Evolutionary conservation across 495 filamentous ascomycete genomes (phyloP).

Genomic region (Trypethelium eluteriae): DNA sequence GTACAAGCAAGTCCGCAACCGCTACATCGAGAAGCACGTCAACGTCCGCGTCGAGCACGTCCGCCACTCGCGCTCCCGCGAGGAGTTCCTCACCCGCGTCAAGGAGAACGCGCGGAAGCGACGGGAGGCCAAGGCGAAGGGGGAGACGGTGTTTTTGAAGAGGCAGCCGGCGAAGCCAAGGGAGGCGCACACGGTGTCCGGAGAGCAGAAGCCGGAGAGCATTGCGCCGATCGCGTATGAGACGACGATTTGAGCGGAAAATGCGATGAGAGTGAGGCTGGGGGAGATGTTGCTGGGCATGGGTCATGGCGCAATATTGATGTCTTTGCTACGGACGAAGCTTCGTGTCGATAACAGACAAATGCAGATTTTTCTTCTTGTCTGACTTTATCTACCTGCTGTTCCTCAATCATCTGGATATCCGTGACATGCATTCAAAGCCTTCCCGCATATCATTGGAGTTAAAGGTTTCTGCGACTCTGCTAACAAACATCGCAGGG

Average conservation of each 20-base stretch:
- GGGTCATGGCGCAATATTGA: too few relatives aligned
- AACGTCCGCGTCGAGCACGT: constrained; percentile 98
- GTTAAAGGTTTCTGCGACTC: too few relatives aligned
- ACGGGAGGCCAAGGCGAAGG: constrained; percentile 84
- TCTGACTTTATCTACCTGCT: too few relatives aligned
- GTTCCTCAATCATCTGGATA: too few relatives aligned
- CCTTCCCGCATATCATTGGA: too few relatives aligned
- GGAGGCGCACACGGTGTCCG: constrained; percentile 65
- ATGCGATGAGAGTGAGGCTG: too few relatives aligned
- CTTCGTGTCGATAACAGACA: too few relatives aligned
- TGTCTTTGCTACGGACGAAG: too few relatives aligned
- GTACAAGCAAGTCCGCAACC: constrained; percentile 96
- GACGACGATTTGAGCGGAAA: constrained; percentile 77
- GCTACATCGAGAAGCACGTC: constrained; percentile 98
- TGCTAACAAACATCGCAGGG: too few relatives aligned
- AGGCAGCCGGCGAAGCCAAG: constrained; percentile 74
- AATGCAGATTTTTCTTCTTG: too few relatives aligned
- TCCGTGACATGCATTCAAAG: too few relatives aligned
- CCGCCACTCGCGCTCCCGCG: constrained; percentile 81
- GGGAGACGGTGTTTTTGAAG: constrained; percentile 81
- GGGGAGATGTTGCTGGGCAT: too few relatives aligned
- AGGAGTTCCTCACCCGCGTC: constrained; percentile 91
- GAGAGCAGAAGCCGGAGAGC: constrained; percentile 78
- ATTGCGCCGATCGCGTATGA: constrained; percentile 89
- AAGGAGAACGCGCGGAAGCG: constrained; percentile 90